Conservation (phyloP, 495 filamentous ascomycete genomes). For the Tirmania nivea region DNA sequence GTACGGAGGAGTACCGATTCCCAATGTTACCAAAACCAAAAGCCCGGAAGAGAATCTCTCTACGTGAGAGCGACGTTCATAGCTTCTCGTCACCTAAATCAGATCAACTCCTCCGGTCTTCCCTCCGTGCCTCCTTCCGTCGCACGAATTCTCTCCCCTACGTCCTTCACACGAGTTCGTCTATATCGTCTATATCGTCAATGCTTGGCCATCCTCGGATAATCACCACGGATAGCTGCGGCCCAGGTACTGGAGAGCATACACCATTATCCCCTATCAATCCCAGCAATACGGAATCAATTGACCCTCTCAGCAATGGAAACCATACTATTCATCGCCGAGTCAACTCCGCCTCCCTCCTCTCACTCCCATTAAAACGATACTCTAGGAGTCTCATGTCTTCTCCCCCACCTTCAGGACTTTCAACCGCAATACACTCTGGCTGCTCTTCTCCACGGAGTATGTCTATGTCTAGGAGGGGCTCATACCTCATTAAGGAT, state of each 20-base stretch:
- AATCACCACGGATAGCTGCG: background rate
- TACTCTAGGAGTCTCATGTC: background rate
- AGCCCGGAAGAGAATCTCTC: background rate
- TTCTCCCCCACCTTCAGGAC: background rate
- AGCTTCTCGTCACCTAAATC: background rate
- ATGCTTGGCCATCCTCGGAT: background rate
- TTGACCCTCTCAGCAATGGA: background rate
- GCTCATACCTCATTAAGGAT: background rate
- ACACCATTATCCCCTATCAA: background rate
- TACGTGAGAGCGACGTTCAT: background rate
- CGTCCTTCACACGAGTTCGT: too few relatives aligned
- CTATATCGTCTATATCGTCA: background rate
- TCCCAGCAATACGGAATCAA: background rate
- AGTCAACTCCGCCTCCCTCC: background rate
- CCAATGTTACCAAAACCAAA: background rate
- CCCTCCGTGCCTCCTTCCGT: background rate
- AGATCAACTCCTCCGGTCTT: background rate
- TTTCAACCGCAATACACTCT: too few relatives aligned
- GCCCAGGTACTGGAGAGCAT: background rate
- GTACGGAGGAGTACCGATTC: background rate
- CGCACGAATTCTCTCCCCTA: background rate
- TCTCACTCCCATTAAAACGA: background rate
- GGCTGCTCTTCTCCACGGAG: background rate
- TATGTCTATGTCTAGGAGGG: background rate
- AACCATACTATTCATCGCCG: background rate